Percentiles rank a stretch among this genome's conserved stretches.
phyloP scores from a whole-genome alignment of 768 basidiomycete species.

The Lactifluus piperatus region DNA sequence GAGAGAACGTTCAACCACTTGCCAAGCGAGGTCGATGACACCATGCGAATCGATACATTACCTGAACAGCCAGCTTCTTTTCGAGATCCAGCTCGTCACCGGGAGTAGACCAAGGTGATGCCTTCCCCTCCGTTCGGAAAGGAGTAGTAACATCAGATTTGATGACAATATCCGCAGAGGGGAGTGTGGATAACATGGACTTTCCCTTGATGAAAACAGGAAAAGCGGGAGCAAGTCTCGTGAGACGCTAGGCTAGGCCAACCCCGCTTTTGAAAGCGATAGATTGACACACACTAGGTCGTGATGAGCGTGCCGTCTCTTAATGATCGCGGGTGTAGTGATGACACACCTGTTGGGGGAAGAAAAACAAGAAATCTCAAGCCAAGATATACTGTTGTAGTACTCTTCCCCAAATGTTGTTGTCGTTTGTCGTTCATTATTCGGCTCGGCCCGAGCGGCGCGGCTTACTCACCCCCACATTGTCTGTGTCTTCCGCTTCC shows the following conservation, averaged over 20 bases:
- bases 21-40: background rate
- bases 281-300: background rate
- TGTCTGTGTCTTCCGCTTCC: too few species aligned
- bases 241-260: background rate
- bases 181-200: slow-evolving; percentile 13
- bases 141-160: background rate
- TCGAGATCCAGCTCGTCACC: slow-evolving; percentile 15
- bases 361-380: background rate
- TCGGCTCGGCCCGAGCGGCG: background rate
- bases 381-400: too few species aligned
- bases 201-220: background rate
- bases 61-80: slow-evolving; percentile 19
- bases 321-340: background rate
- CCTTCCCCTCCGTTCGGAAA: background rate
- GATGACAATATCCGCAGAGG: slow-evolving; percentile 1
- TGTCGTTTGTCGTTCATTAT: background rate
- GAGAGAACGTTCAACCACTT: background rate
- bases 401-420: too few species aligned
- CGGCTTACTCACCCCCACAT: too few species aligned
- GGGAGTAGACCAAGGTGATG: background rate
- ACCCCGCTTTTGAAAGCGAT: background rate
- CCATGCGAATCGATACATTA: background rate
- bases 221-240: background rate
- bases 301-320: background rate
- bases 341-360: too few species aligned